A percentile compares a stretch with the other conserved stretches of the same genome.
Conservation (phyloP, 441 rosid genomes). For the Omphalea diandra region DNA sequence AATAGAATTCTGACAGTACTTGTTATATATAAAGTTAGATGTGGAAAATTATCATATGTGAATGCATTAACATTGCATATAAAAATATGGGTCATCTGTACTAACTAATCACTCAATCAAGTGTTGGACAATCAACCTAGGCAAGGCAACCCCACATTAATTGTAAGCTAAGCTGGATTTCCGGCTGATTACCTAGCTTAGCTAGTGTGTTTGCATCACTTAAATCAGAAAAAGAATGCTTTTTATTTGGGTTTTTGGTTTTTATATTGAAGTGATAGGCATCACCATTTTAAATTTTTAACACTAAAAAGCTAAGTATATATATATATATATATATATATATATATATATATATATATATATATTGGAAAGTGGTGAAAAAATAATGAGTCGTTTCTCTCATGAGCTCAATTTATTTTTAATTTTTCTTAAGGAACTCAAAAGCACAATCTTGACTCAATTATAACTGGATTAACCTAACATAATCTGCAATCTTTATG, state of each 20-base stretch:
- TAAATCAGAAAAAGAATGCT: slow-evolving; percentile 16
- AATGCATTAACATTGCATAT: background rate
- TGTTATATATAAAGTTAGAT: slow-evolving; percentile 19
- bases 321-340: no score
- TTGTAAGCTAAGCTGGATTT: slow-evolving; percentile 21
- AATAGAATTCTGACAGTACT: background rate
- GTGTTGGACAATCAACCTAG: slow-evolving; percentile 11
- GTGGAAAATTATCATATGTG: slow-evolving; percentile 19
- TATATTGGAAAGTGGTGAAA: slow-evolving; percentile 6
- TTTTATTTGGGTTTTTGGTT: background rate
- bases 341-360: no score
- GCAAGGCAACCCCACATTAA: slow-evolving; percentile 30
- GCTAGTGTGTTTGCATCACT: slow-evolving; percentile 27
- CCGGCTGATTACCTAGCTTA: slow-evolving; percentile 6
- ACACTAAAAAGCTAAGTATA: background rate
- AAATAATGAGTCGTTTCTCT: slow-evolving; percentile 2
- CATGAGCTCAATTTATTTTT: no score
- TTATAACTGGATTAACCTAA: slow-evolving; percentile 13
- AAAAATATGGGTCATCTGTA: slow-evolving; percentile 4
- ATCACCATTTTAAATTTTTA: slow-evolving; percentile 2
- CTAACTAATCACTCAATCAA: slow-evolving; percentile 9
- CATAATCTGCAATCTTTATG: slow-evolving; percentile 21
- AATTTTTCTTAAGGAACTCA: no score
- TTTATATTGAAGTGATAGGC: background rate
- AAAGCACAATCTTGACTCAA: slow-evolving; percentile 21